Conservation (phyloP, 139 green algal genomes). For the Chlorella sp. region DNA sequence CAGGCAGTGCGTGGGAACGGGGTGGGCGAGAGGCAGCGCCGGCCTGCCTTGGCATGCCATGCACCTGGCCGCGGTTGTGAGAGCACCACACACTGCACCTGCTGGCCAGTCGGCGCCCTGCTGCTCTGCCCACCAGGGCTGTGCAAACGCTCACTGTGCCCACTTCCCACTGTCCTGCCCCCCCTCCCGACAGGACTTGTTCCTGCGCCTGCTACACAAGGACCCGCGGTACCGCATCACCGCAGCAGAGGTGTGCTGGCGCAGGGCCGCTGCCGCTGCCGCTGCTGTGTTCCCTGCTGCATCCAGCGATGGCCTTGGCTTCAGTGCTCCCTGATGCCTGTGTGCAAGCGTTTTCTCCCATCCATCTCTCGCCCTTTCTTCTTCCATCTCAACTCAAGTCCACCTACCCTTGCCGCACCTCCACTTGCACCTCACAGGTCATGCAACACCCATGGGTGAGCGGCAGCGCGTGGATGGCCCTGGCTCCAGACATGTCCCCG, state of each 20-base stretch:
- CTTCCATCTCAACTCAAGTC: not conserved
- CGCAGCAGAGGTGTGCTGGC: constrained; percentile 25
- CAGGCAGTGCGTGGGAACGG: too few species aligned
- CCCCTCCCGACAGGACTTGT: constrained; percentile 25
- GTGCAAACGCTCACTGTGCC: too few species aligned
- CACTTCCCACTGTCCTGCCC: too few species aligned
- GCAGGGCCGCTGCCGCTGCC: not conserved
- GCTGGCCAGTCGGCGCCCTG: too few species aligned
- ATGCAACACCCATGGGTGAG: constrained; percentile 47
- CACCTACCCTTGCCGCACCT: not conserved
- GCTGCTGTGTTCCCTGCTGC: not conserved
- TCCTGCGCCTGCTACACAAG: constrained; percentile 32
- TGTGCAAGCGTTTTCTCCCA: not conserved
- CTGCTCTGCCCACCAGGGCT: too few species aligned
- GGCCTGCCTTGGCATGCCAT: too few species aligned
- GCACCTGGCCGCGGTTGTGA: too few species aligned
- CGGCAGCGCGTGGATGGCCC: constrained; percentile 5
- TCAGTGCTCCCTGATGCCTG: too few species aligned
- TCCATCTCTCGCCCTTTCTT: not conserved
- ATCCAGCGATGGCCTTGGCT: too few species aligned
- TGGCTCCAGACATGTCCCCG: not conserved
- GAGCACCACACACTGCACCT: too few species aligned
- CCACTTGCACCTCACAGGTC: constrained; percentile 1
- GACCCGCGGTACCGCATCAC: constrained; percentile 37
- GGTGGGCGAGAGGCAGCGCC: too few species aligned